A percentile compares a stretch with the other conserved stretches of the same genome.
Conservation (phyloP, 2,329 filamentous ascomycete genomes). For the Colletotrichum lupini region DNA sequence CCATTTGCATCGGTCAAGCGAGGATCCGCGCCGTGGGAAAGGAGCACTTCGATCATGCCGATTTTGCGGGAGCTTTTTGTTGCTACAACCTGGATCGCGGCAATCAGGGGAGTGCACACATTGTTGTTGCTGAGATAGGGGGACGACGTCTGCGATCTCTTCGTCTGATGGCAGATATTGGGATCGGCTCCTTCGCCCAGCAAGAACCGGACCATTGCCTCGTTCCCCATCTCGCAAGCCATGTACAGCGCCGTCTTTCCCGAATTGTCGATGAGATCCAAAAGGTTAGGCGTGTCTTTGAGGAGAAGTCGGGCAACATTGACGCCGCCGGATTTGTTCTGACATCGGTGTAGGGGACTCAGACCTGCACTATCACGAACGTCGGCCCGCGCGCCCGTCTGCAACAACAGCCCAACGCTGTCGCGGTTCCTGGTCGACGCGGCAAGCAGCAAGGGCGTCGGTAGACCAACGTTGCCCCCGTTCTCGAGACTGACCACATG, state of each 20-base stretch:
- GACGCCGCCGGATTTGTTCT: slow-evolving; percentile 39
- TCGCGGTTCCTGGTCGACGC: slow-evolving; percentile 44
- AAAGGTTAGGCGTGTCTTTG: slow-evolving; percentile 28
- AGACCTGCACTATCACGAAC: slow-evolving; percentile 40
- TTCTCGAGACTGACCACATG: slow-evolving; percentile 39
- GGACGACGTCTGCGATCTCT: neutral
- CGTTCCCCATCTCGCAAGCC: slow-evolving; percentile 44
- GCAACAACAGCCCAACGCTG: slow-evolving; percentile 42
- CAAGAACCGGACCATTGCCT: slow-evolving; percentile 41
- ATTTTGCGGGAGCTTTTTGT: slow-evolving; percentile 39
- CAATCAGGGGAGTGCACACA: slow-evolving; percentile 40
- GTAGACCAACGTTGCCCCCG: slow-evolving; percentile 34
- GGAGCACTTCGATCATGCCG: slow-evolving; percentile 38
- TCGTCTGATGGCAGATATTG: slow-evolving; percentile 39
- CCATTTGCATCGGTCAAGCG: slow-evolving; percentile 33
- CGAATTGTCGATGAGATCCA: slow-evolving; percentile 39
- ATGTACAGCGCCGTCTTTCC: slow-evolving; percentile 44
- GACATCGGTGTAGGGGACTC: slow-evolving; percentile 43
- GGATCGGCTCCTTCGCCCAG: slow-evolving; percentile 38
- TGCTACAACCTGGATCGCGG: slow-evolving; percentile 40
- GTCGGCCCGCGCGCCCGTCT: slow-evolving; percentile 39
- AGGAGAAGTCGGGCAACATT: slow-evolving; percentile 41
- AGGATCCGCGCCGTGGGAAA: slow-evolving; percentile 39
- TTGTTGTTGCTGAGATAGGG: neutral
- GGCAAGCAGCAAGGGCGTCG: slow-evolving; percentile 44